phyloP scores from a whole-genome alignment of 1,284 basidiomycete genomes.

The Moniliella sp. region DNA sequence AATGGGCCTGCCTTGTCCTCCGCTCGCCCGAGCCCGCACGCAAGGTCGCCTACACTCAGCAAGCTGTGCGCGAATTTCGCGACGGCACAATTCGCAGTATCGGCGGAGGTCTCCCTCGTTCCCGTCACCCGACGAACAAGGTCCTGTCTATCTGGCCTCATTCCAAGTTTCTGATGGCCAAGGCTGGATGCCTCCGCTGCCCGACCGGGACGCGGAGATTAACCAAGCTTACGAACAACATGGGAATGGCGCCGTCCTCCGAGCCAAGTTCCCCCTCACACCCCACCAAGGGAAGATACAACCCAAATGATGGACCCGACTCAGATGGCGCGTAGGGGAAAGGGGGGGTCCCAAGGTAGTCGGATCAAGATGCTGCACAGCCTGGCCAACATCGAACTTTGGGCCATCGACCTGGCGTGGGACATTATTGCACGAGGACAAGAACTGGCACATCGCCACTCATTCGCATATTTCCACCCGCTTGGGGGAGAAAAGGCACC shows the following conservation, averaged over 20 bases:
- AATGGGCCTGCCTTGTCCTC: slow-evolving; percentile 54
- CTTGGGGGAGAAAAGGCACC: slow-evolving; percentile 1
- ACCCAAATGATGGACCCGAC: too few relatives aligned
- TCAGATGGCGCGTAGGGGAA: slow-evolving; percentile 44
- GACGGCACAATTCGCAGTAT: slow-evolving; percentile 49
- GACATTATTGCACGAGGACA: slow-evolving; percentile 48
- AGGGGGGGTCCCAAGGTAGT: slow-evolving; percentile 43
- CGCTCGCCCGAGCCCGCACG: slow-evolving; percentile 49
- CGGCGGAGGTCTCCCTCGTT: slow-evolving; percentile 35
- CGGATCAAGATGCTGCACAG: slow-evolving; percentile 57
- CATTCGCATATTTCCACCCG: too few relatives aligned
- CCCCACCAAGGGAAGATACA: too few relatives aligned
- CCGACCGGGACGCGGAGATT: too few relatives aligned
- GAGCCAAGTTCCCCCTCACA: too few relatives aligned
- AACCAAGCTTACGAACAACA: too few relatives aligned
- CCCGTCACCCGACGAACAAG: too few relatives aligned
- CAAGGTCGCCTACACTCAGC: slow-evolving; percentile 50
- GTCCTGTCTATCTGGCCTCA: too few relatives aligned
- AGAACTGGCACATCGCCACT: slow-evolving; percentile 9
- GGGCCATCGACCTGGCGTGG: slow-evolving; percentile 43
- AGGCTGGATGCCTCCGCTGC: too few relatives aligned
- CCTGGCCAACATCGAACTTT: slow-evolving; percentile 71
- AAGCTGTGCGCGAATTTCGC: slow-evolving; percentile 49
- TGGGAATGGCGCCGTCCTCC: too few relatives aligned
- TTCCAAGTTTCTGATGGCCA: too few relatives aligned